phyloP scores from a whole-genome alignment of 2,329 filamentous ascomycete species.

The Colletotrichum sp. region DNA sequence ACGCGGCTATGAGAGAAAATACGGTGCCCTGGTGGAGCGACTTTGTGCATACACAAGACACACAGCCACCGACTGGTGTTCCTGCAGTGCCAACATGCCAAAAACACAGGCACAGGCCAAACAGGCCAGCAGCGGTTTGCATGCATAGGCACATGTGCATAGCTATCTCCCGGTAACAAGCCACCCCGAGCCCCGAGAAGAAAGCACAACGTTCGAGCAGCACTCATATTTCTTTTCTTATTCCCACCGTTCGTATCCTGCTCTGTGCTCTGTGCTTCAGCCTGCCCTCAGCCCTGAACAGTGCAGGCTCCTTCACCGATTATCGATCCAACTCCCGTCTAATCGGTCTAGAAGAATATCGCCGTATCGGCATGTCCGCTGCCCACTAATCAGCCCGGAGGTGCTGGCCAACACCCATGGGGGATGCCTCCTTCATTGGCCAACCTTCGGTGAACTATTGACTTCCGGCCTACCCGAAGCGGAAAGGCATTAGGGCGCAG shows the following conservation, averaged over 20 bases:
- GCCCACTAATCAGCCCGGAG: background rate
- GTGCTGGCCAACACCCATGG: background rate
- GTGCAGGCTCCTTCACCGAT: background rate
- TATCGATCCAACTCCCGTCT: background rate
- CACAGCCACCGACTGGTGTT: background rate
- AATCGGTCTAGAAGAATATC: conserved; percentile 6
- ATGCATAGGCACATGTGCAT: background rate
- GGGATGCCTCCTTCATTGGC: background rate
- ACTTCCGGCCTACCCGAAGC: background rate
- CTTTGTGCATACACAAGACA: background rate
- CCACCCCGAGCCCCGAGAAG: background rate
- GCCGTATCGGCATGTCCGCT: conserved; percentile 5
- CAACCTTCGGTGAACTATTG: background rate
- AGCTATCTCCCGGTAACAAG: background rate
- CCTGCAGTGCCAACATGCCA: background rate
- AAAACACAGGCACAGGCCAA: background rate
- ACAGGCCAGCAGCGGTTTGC: background rate
- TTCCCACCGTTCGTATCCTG: background rate
- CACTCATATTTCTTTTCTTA: background rate
- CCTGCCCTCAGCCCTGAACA: background rate
- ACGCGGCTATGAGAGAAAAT: conserved; percentile 5
- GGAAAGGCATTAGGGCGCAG: conserved; percentile 2
- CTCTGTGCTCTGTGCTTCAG: background rate
- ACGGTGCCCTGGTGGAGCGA: background rate
- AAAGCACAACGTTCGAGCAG: background rate